phyloP scores from a whole-genome alignment of 352 stramenopile genomes.

The Phytophthora tentaculata region DNA sequence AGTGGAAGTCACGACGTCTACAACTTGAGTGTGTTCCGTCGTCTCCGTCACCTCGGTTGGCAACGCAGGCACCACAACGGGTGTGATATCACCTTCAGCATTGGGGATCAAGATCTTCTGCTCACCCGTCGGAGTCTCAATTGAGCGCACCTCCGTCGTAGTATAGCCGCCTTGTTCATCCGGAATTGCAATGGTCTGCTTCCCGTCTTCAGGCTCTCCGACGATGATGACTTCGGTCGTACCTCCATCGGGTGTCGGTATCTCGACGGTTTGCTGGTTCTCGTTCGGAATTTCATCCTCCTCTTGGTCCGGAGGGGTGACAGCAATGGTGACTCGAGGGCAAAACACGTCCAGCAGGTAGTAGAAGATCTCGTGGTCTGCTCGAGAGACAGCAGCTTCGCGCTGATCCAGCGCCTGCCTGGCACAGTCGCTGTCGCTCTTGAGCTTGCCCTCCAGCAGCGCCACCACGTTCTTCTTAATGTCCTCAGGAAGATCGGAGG shows the following conservation, averaged over 20 bases:
- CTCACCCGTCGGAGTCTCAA: constrained; percentile 25
- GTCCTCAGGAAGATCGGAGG: constrained; percentile 18
- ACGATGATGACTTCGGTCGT: constrained; percentile 21
- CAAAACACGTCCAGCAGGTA: constrained; percentile 34
- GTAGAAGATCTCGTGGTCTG: constrained; percentile 28
- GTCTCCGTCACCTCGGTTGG: constrained; percentile 7
- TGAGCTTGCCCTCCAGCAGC: constrained; percentile 23
- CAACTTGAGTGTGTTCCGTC: constrained; percentile 12
- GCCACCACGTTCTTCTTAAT: constrained; percentile 28
- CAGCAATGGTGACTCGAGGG: constrained; percentile 21
- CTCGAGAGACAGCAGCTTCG: background rate
- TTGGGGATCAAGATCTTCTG: constrained; percentile 37
- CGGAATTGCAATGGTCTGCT: constrained; percentile 26
- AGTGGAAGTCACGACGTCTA: constrained; percentile 15
- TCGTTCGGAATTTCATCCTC: background rate
- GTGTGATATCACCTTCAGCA: constrained; percentile 23
- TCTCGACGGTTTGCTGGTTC: constrained; percentile 22
- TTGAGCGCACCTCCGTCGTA: constrained; percentile 22
- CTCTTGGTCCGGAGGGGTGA: constrained; percentile 16
- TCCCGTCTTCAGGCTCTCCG: constrained; percentile 17
- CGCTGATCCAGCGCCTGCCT: constrained; percentile 18
- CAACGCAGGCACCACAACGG: constrained; percentile 20
- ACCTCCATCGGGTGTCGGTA: constrained; percentile 20
- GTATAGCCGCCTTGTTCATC: constrained; percentile 22
- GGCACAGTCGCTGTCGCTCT: constrained; percentile 27